A percentile compares a stretch with the other conserved stretches of the same genome.
Conservation (phyloP, 176 grass and related monocot species). For the Zizania latifolia region DNA sequence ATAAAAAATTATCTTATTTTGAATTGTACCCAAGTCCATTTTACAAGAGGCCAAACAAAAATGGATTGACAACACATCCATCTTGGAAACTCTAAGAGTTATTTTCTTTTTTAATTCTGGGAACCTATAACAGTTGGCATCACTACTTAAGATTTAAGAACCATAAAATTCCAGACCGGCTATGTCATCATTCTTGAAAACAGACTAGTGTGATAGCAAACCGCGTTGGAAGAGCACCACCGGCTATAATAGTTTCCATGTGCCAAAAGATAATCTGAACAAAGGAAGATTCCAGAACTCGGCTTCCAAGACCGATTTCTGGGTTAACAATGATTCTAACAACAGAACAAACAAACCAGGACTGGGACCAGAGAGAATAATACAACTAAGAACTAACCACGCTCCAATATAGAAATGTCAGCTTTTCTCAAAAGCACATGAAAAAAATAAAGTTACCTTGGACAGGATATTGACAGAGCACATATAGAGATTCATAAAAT, state of each 20-base stretch:
- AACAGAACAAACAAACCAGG: not conserved
- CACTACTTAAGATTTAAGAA: not conserved
- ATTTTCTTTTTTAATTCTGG: not conserved
- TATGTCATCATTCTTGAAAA: not conserved
- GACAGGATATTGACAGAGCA: not conserved
- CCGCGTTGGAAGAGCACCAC: not conserved
- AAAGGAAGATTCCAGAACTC: not conserved
- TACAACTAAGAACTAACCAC: not conserved
- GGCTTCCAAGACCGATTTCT: not conserved
- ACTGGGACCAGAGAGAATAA: not conserved
- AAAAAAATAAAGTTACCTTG: not conserved
- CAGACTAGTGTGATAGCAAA: not conserved
- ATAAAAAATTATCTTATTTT: no score
- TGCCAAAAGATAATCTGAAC: conserved; percentile 22
- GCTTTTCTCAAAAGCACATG: not conserved
- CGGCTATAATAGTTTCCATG: not conserved
- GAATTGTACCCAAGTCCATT: not conserved
- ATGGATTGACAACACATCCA: not conserved
- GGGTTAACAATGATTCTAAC: not conserved
- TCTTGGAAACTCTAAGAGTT: not conserved
- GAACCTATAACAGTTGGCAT: not conserved
- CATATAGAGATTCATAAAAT: not conserved
- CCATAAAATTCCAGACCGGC: no score
- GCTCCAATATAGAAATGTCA: not conserved
- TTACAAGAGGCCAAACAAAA: not conserved